phyloP scores from a whole-genome alignment of 257 asterid genomes.

The Solanum neorickii region DNA sequence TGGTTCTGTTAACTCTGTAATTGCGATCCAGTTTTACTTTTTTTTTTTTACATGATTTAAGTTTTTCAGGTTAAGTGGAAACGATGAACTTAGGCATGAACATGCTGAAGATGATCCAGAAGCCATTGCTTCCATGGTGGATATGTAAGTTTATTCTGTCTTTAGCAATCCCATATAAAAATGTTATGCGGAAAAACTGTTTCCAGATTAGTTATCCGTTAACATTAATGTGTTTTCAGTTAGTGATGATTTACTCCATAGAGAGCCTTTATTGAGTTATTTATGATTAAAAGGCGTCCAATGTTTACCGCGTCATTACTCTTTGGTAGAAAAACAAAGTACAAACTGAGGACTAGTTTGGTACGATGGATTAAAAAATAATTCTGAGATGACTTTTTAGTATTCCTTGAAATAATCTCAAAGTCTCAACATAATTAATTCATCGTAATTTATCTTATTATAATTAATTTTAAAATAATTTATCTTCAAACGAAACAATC shows the following conservation, averaged over 20 bases:
- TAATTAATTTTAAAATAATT: too few species aligned
- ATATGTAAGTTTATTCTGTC: slow-evolving; percentile 36
- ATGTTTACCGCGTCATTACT: not conserved
- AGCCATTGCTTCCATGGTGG: slow-evolving; percentile 50
- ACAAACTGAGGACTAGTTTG: not conserved
- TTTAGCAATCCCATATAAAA: not conserved
- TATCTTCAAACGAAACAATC: too few species aligned
- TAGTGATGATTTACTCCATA: not conserved
- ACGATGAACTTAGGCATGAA: slow-evolving; percentile 21
- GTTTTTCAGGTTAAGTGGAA: slow-evolving; percentile 29
- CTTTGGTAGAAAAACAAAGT: not conserved
- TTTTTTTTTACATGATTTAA: not conserved
- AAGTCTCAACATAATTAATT: too few species aligned
- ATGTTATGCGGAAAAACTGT: not conserved
- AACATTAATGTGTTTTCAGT: slow-evolving; percentile 1
- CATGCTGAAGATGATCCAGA: slow-evolving; percentile 68
- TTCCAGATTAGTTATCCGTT: not conserved
- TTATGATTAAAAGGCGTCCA: not conserved
- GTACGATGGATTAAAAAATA: too few species aligned
- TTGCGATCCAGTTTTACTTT: not conserved
- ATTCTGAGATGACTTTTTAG: too few species aligned
- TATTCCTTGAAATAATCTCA: too few species aligned
- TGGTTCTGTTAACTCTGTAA: not conserved
- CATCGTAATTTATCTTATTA: too few species aligned
- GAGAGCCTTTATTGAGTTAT: not conserved